Base-by-base conservation (phyloP, 306 rosid species). In the Trifolium fragiferum region DNA sequence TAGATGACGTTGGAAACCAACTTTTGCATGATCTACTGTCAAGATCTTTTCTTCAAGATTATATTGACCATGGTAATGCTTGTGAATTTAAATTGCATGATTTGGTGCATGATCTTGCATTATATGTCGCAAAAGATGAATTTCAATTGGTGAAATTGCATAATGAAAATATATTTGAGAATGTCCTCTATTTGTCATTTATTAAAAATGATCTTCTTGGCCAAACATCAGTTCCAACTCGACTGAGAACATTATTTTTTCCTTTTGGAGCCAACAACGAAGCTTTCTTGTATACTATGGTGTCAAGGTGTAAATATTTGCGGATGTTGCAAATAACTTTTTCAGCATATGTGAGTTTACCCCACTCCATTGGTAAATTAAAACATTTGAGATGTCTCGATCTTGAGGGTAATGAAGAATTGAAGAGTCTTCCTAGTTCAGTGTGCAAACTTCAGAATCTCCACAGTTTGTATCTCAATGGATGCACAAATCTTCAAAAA, bases 21-120 rank as follows among this genome's bases (percentile, higher is more conserved):
- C n/a, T n/a, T n/a, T n/a, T n/a, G n/a, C n/a, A n/a, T n/a, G n/a
- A n/a, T n/a, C n/a, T n/a, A n/a, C n/a, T n/a, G n/a, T n/a, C n/a
- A n/a, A n/a, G n/a, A n/a, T 47, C 0, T 85, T 80, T 80, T 66
- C 7, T 14, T 7, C 1, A 69, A 79, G 37, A 2, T 10, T 23
- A 53, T 76, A 0, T 1, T 0, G 19, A 40, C 4, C 10, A 0
- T 7, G 68, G 80, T 8, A 14, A 1, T 21, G 8, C 2, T 3
- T 53, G 33, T 12, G 0, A 0, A 0, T 75, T 76, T 5, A 16
- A 4, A 23, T 19, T 76, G 43, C 80, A 76, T 7, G 80, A 76
- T 54, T 65, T 76, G 25, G 73, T 76, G 41, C 79, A 65, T 16
- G 73, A 76, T 66, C 73, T 76, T 10, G 55, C 66, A 10, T 1